Base-by-base conservation (phyloP, 495 filamentous ascomycete species). In the Neurospora sp. region DNA sequence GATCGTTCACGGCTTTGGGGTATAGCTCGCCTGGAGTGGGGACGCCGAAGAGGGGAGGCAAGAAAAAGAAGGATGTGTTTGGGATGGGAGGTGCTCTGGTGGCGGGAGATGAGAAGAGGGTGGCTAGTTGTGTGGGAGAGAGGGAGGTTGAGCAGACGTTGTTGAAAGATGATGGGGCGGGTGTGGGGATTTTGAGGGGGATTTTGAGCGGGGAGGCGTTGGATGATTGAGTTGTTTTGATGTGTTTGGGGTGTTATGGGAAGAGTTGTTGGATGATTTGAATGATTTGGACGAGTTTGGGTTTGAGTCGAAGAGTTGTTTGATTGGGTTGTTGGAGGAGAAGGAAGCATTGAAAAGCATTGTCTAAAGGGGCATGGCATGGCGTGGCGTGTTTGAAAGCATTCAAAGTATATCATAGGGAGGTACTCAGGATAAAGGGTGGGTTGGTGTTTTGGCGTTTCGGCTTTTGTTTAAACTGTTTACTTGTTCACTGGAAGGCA, bases 111-210 rank as follows among this genome's bases (percentile, higher is more conserved):
- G 93, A 94, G 75, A 90, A 89, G 80, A 87, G 89, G 41, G 86
- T 94, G 39, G 88, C 89, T 16, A 91, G 91, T 78, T 92, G 91
- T 81, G 91, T 94, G 12, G 90, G 91, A 7, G 91, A 93, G 76
- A 89, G 86, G 75, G 93, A 96, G 80, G 84, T 96, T 68, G 88
- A 92, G 75, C 82, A 83, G 37, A 91, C 91, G 41, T 87, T 94
- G 69, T 35, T 65, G 53, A 65, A 65, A 14, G 79, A 80, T 39
- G 89, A 89, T 38, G 91, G 92, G 11, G 84, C 89, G 4, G 92
- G 93, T 0, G 80, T 75, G 40, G 85, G 83, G 39, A 89, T 89
- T 74, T 74, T 89, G 77, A 84, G 78, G 78, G 85, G 84, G 73
- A 87, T 88, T 70, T 70, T 88, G 73, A 84, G 81, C 73, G 86